These are phyloP conservation scores for Pythium phragmitis DNA, from an alignment of 352 stramenopile species.

Conservation along the genomic window DNA sequence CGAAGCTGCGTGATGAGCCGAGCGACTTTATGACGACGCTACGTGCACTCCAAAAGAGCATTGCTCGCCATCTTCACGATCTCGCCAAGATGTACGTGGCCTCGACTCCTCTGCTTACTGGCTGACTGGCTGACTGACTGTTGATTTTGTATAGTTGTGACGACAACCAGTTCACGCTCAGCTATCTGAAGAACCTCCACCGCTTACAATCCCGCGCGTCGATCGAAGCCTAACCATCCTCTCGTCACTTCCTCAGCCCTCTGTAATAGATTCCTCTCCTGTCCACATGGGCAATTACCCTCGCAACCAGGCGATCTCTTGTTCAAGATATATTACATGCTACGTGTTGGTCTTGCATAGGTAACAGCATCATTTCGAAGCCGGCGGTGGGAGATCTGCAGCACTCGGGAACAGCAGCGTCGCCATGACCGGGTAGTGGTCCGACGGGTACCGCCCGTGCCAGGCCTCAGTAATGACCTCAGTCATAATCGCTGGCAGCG, in stretches of 20 bases:
- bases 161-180: slow-evolving; percentile 90
- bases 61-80: slow-evolving; percentile 81
- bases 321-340: no score
- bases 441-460: slow-evolving; percentile 76
- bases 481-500: slow-evolving; percentile 62
- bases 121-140: slow-evolving; percentile 8
- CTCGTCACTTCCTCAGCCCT: background rate
- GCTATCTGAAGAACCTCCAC: slow-evolving; percentile 55
- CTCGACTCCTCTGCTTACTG: background rate
- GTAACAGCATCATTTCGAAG: background rate
- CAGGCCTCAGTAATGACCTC: slow-evolving; percentile 82
- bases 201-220: slow-evolving; percentile 27
- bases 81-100: slow-evolving; percentile 77
- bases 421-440: slow-evolving; percentile 84
- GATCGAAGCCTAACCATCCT: slow-evolving; percentile 16
- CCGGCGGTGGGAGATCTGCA: slow-evolving; percentile 44
- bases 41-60: slow-evolving; percentile 85
- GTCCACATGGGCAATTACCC: background rate
- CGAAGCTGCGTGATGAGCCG: slow-evolving; percentile 77
- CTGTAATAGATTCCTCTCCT: slow-evolving; percentile 11
- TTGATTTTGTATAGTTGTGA: slow-evolving; percentile 56
- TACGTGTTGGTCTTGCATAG: no score
- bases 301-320: no score
- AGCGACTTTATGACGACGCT: slow-evolving; percentile 78
- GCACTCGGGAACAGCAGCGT: slow-evolving; percentile 72